Evolutionary conservation across 2,329 filamentous ascomycete genomes (phyloP), one percentile per base, ranked within the genome.

Genomic region (Verticillium dahliae): DNA sequence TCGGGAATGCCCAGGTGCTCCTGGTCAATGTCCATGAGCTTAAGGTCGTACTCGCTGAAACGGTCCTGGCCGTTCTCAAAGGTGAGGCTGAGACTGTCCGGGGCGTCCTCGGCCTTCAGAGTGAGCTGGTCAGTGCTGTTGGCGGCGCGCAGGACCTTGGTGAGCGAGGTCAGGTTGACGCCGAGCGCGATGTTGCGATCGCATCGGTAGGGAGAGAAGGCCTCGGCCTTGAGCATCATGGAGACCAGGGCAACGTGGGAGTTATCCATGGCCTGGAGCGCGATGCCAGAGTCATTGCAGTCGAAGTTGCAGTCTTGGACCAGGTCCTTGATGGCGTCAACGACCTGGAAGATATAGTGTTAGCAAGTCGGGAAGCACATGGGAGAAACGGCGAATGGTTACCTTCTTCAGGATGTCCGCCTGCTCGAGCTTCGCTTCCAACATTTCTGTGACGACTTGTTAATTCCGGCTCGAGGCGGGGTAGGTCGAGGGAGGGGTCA

Each of bases 261-360:
- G 86, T 98, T 99, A 84, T 99, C 95, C 96, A 99, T 99, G 73
- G 95, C 95, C 80, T 99, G 95, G 61, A 99, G 90, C 59, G 94
- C 93, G 73, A 99, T 95, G 65, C 95, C 95, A 61, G 92, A 94
- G 84, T 99, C 96, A 90, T 98, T 99, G 90, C 96, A 99, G 85
- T 99, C 95, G 81, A 99, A 99, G 81, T 99, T 99, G 88, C 95
- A 99, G 81, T 99, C 95, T 79, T 98, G 95, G 60, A 99, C 95
- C 59, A 99, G 88, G 73, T 99, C 95, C 80, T 97, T 98, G 88
- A 99, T 97, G 70, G 96, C 92, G 76, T 99, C 96, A 72, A 99
- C 93, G 66, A 98, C 91, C 92, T 97, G 68, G 41, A 38, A 65
- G 35, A 64, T 54, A 59, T 15, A 22, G 15, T 1, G 11, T 7